Conservation (phyloP, 2,329 filamentous ascomycete species). For the Aspergillus pseudotamarii region DNA sequence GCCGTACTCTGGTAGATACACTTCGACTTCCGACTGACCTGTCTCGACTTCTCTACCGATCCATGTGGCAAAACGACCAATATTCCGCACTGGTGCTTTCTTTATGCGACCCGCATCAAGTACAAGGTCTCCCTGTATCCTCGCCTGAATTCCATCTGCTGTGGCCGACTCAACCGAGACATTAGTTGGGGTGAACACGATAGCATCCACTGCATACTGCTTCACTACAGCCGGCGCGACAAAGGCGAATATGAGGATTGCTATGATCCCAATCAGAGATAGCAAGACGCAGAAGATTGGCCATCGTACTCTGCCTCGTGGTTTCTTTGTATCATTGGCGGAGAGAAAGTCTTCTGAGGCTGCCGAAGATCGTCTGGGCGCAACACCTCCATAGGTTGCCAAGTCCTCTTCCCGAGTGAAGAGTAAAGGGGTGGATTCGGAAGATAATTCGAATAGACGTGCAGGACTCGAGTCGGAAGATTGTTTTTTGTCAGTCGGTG, state of each 20-base stretch:
- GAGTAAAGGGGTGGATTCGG: constrained; percentile 48
- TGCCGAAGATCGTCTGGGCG: constrained; percentile 26
- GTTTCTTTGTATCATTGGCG: constrained; percentile 23
- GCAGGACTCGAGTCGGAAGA: constrained; percentile 20
- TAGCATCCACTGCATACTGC: constrained; percentile 82
- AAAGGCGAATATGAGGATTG: constrained; percentile 78
- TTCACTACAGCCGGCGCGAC: constrained; percentile 78
- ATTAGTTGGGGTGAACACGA: constrained; percentile 78
- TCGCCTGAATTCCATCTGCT: constrained; percentile 72
- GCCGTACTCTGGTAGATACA: constrained; percentile 82
- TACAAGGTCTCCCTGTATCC: constrained; percentile 78
- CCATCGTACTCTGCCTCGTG: constrained; percentile 60
- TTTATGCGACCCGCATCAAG: constrained; percentile 78
- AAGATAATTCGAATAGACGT: constrained; percentile 38
- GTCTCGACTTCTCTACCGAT: constrained; percentile 76
- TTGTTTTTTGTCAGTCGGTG: constrained; percentile 17
- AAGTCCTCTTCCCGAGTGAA: constrained; percentile 37
- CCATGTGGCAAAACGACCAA: constrained; percentile 80
- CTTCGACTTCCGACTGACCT: constrained; percentile 69
- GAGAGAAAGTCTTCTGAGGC: constrained; percentile 21
- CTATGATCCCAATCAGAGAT: constrained; percentile 59
- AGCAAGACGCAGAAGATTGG: constrained; percentile 73
- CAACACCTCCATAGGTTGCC: constrained; percentile 35
- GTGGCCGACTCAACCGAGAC: constrained; percentile 87
- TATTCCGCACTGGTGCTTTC: constrained; percentile 69